Evolutionary conservation across 2,329 filamentous ascomycete species (phyloP).

Genomic region (Huntiella moniliformis): DNA sequence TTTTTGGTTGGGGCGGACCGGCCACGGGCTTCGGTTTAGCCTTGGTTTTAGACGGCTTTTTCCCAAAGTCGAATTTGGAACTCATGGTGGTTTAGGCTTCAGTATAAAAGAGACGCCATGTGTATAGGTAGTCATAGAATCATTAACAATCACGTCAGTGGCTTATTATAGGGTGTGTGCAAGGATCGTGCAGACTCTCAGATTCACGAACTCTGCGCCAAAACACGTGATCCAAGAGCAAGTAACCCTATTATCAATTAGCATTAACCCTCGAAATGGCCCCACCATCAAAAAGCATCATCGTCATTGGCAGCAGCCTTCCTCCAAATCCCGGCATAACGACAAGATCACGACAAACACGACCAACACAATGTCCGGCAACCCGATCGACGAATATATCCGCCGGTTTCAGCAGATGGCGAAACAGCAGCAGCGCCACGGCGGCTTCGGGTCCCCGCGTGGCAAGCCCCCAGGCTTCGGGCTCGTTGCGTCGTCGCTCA

Average conservation of each 20-base stretch:
- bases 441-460: constrained; percentile 25
- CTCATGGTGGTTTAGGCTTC: constrained; percentile 1
- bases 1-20: neutral
- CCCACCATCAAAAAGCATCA: constrained; percentile 6
- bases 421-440: constrained; percentile 21
- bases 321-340: neutral
- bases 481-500: constrained; percentile 23
- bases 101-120: neutral
- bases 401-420: constrained; percentile 31
- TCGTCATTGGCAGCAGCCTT: neutral
- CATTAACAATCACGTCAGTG: neutral
- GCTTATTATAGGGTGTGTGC: neutral
- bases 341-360: too few species aligned
- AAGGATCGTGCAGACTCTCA: neutral
- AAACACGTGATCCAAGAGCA: neutral
- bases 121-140: neutral
- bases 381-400: constrained; percentile 31
- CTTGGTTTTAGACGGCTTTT: neutral
- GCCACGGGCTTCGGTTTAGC: too few species aligned
- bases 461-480: constrained; percentile 19
- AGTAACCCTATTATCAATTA: neutral
- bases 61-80: constrained; percentile 9
- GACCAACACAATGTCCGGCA: constrained; percentile 14
- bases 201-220: neutral
- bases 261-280: constrained; percentile 1